phyloP scores from a whole-genome alignment of 2,329 filamentous ascomycete species.

The Chaetomiaceae sp. region DNA sequence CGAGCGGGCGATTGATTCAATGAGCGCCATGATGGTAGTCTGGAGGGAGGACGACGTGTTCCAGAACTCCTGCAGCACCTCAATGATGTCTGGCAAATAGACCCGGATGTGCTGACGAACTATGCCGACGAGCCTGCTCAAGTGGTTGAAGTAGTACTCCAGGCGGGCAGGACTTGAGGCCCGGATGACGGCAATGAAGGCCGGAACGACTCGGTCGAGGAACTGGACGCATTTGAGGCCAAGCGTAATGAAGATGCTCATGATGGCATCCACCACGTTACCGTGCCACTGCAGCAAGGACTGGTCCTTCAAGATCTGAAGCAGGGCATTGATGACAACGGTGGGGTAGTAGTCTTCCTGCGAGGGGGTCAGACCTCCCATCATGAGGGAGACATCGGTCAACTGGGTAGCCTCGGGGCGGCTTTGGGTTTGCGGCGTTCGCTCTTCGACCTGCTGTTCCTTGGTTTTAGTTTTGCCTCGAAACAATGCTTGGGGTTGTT shows the following conservation, averaged over 20 bases:
- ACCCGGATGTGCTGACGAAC: conserved; percentile 95
- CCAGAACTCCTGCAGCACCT: conserved; percentile 88
- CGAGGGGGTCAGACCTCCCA: conserved; percentile 92
- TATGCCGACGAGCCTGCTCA: conserved; percentile 88
- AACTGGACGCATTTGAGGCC: conserved; percentile 96
- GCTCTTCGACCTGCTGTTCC: conserved; percentile 74
- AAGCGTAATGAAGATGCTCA: conserved; percentile 96
- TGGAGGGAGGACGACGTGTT: conserved; percentile 74
- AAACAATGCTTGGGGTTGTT: not conserved
- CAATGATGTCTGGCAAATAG: conserved; percentile 80
- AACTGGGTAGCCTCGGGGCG: conserved; percentile 60
- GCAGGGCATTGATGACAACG: conserved; percentile 91
- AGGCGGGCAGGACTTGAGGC: conserved; percentile 72
- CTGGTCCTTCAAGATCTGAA: conserved; percentile 85
- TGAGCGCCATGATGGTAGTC: conserved; percentile 82
- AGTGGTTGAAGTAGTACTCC: conserved; percentile 96
- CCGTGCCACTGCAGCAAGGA: conserved; percentile 90
- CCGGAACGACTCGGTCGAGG: conserved; percentile 87
- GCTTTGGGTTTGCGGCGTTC: conserved; percentile 74
- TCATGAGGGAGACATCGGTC: conserved; percentile 95
- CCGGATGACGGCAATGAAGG: conserved; percentile 84
- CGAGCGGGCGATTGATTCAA: conserved; percentile 90
- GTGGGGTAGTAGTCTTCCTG: conserved; percentile 99
- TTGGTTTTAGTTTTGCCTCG: conserved; percentile 16
- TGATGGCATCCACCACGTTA: conserved; percentile 92